phyloP scores from a whole-genome alignment of 768 basidiomycete species.

The Butyriboletus loyo region DNA sequence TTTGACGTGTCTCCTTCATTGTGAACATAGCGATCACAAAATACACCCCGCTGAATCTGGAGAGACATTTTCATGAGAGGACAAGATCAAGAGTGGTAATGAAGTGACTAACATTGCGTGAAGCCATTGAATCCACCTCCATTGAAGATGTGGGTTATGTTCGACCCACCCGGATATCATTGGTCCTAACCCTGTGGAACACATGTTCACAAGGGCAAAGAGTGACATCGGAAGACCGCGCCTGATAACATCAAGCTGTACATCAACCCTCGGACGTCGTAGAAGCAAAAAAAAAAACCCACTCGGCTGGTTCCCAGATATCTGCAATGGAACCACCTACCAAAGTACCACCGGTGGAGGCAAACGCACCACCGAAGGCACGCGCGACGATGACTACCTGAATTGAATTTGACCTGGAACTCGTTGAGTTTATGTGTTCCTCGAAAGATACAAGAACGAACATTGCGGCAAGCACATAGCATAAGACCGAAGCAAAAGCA shows the following conservation, averaged over 20 bases:
- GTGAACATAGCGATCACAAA: conserved; percentile 49
- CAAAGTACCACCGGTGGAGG: conserved; percentile 65
- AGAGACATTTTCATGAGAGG: background rate
- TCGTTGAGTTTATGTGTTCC: background rate
- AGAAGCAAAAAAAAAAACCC: conserved; percentile 16
- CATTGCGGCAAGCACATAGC: conserved; percentile 36
- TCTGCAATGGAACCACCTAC: conserved; percentile 70
- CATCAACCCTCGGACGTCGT: background rate
- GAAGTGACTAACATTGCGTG: conserved; percentile 53
- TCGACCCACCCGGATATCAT: conserved; percentile 66
- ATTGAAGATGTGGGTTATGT: conserved; percentile 51
- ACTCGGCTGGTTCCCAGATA: conserved; percentile 63
- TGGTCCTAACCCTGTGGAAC: conserved; percentile 63
- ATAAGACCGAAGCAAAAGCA: conserved; percentile 42
- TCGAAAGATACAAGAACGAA: conserved; percentile 3
- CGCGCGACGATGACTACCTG: conserved; percentile 59
- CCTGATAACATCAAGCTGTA: conserved; percentile 30
- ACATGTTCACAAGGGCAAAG: conserved; percentile 60
- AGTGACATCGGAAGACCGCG: conserved; percentile 74
- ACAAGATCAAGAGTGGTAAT: background rate
- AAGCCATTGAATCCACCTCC: conserved; percentile 86
- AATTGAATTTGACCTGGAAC: conserved; percentile 40
- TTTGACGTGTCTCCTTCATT: conserved; percentile 69
- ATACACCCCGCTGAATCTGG: conserved; percentile 52
- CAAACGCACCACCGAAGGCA: conserved; percentile 61